These are phyloP conservation scores for Ophiocordyceps robertsii DNA, from an alignment of 2,329 filamentous ascomycete genomes.

Conservation along the genomic window DNA sequence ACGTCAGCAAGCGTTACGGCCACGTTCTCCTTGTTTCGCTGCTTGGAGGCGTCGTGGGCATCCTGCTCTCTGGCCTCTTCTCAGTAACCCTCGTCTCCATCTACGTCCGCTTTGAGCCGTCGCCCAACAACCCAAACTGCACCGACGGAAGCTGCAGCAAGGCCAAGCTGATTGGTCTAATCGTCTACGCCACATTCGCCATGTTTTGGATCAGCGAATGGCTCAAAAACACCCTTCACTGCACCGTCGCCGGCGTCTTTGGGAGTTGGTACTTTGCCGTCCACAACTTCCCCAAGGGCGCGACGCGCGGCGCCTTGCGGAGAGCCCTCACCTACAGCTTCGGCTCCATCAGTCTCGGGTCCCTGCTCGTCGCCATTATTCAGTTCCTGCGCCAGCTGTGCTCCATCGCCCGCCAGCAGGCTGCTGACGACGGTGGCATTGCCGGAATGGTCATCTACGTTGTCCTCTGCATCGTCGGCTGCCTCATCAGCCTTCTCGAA, in stretches of 20 bases:
- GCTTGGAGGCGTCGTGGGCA: slow-evolving; percentile 64
- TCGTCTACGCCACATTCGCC: slow-evolving; percentile 81
- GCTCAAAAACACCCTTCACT: slow-evolving; percentile 87
- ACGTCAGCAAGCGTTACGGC: slow-evolving; percentile 70
- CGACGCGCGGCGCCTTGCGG: slow-evolving; percentile 72
- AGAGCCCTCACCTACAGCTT: slow-evolving; percentile 83
- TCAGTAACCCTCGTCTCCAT: slow-evolving; percentile 75
- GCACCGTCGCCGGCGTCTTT: slow-evolving; percentile 76
- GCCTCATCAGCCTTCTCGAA: slow-evolving; percentile 62
- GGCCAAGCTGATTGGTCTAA: slow-evolving; percentile 68
- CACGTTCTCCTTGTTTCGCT: slow-evolving; percentile 79
- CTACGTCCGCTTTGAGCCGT: slow-evolving; percentile 71
- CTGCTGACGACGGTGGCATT: slow-evolving; percentile 54
- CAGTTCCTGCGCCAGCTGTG: slow-evolving; percentile 73
- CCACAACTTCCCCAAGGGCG: slow-evolving; percentile 56
- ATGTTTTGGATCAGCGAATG: slow-evolving; percentile 92
- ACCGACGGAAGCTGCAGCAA: slow-evolving; percentile 47
- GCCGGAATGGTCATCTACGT: slow-evolving; percentile 55
- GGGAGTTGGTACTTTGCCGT: slow-evolving; percentile 85
- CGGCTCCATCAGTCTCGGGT: slow-evolving; percentile 79
- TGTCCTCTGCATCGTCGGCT: slow-evolving; percentile 63
- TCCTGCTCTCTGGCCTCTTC: slow-evolving; percentile 74
- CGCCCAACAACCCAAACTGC: slow-evolving; percentile 36
- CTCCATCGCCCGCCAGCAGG: slow-evolving; percentile 55
- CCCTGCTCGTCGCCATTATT: slow-evolving; percentile 73